These are phyloP conservation scores for Hemileia vastatrix DNA, from an alignment of 1,284 basidiomycete genomes.

Conservation along the genomic window DNA sequence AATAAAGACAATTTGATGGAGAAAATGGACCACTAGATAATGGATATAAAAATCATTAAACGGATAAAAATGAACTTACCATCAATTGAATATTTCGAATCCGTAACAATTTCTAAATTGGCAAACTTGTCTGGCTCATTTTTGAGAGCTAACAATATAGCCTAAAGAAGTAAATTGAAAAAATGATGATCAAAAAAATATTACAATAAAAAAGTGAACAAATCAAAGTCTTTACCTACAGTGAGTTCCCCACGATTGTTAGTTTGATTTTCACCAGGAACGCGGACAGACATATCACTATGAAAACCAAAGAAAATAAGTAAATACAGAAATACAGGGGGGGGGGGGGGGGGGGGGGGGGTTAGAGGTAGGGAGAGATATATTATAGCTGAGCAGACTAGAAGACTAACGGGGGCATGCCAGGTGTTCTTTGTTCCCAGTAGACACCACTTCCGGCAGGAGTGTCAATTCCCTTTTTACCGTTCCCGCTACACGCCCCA, in stretches of 20 bases:
- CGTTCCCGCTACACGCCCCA: background rate
- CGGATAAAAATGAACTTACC: background rate
- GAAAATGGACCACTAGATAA: no score
- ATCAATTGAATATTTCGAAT: background rate
- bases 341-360: background rate
- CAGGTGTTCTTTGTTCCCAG: constrained; percentile 1
- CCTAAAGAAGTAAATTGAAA: background rate
- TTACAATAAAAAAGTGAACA: background rate
- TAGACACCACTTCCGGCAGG: background rate
- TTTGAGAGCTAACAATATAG: background rate
- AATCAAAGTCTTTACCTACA: background rate
- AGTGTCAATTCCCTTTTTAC: background rate
- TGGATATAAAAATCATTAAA: background rate
- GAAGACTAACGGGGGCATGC: no score
- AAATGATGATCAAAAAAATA: background rate
- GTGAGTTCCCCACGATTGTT: background rate
- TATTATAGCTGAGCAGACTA: no score
- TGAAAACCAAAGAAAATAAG: background rate
- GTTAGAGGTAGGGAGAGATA: background rate
- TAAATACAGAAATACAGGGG: background rate
- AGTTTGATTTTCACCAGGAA: background rate
- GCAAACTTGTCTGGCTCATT: background rate
- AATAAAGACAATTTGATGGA: no score
- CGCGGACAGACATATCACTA: background rate
- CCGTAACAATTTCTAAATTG: background rate